Evolutionary conservation across 1,284 basidiomycete species (phyloP), one percentile per base, ranked within the genome.

Genomic region (Fomitopsis palustris): DNA sequence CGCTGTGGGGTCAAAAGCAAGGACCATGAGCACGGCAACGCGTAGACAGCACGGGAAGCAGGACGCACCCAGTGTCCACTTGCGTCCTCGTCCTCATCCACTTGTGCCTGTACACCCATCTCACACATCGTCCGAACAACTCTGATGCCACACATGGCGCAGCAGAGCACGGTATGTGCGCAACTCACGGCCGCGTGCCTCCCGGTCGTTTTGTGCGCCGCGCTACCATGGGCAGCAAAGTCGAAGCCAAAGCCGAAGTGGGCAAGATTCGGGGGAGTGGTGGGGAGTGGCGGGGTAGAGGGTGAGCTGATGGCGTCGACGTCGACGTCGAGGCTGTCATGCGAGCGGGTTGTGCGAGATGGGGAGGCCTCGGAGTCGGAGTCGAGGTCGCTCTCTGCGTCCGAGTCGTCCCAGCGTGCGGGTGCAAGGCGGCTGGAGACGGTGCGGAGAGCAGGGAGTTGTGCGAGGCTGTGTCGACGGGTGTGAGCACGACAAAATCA

Each of bases 351-450:
- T 41, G 6, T 5, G 4, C 39, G 39, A 4, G 6, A 16, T 41
- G 39, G 39, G 19, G 39, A n/a, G 6, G 39, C 23, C 2, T 35
- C 27, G 29, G 33, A 10, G 5, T 51, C 47, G 14, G 49, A 21
- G 35, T 52, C 49, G 49, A 52, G 49, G 49, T 52, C 49, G 35
- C 49, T 52, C 19, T 52, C 49, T 10, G 49, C 49, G 49, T 52
- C 49, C 8, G 49, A 52, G 49, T 52, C 49, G 16, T 52, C 49
- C 49, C 49, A 52, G 31, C 49, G 49, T 3, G 49, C 49, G 49
- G 49, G 49, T 29, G 19, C 29, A 12, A 52, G 49, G 31, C 49
- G 29, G 31, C 49, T 52, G 2, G 49, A 35, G 12, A 35, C 49
- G 14, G 49, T 17, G 7, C 31, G 49, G 29, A 19, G 5, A 21